These are phyloP conservation scores for Tulasnella calospora DNA, from an alignment of 768 basidiomycete genomes.

Conservation along the genomic window DNA sequence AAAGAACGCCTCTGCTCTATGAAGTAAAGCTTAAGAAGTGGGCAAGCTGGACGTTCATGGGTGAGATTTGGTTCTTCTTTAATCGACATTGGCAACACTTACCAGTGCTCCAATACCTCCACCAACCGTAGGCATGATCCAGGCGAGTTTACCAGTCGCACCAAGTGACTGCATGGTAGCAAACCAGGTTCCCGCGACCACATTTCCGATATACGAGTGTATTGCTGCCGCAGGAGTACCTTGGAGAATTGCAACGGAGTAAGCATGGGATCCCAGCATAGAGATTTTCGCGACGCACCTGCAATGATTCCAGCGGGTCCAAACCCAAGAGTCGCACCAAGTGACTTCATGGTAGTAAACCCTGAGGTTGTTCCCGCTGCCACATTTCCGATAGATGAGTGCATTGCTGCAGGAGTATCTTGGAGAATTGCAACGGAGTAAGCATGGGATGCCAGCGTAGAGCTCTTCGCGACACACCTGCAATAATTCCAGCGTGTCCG, in stretches of 20 bases:
- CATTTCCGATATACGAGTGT: background rate
- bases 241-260: background rate
- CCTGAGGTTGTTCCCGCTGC: background rate
- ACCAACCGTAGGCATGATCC: background rate
- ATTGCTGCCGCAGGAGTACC: background rate
- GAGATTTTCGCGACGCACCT: background rate
- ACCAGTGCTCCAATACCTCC: background rate
- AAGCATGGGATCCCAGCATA: background rate
- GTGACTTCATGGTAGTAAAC: background rate
- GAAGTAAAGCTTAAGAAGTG: no score
- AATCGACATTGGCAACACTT: background rate
- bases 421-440: background rate
- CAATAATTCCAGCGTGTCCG: background rate
- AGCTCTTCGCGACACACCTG: background rate
- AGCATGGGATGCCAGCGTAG: background rate
- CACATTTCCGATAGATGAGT: background rate
- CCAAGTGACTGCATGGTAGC: background rate
- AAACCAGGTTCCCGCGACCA: background rate
- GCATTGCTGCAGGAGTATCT: background rate
- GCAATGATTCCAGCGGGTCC: background rate
- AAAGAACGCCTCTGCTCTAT: no score
- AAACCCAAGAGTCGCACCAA: background rate
- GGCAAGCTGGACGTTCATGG: background rate
- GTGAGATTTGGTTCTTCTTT: background rate
- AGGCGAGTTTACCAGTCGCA: background rate